Evolutionary conservation across 148 eudicot species (phyloP).

Genomic region (Rhododendron ferrugineum): DNA sequence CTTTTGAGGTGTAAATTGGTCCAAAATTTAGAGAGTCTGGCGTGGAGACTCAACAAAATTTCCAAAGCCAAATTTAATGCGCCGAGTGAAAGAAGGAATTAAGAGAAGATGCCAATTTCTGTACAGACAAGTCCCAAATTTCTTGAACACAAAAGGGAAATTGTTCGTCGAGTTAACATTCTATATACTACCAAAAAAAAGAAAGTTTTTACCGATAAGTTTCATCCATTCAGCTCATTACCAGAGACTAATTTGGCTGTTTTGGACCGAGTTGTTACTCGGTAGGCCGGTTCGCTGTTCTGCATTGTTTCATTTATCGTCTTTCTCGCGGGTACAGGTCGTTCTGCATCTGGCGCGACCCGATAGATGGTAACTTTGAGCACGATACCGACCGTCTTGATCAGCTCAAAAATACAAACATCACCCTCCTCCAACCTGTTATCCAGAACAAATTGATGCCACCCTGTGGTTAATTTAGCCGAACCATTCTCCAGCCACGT

Average conservation of each 20-base stretch:
- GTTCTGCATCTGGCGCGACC: neutral
- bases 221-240: conserved; percentile 7
- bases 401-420: conserved; percentile 37
- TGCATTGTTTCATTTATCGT: neutral
- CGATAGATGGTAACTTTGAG: conserved; percentile 20
- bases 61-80: too few species aligned
- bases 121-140: conserved; percentile 3
- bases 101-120: neutral
- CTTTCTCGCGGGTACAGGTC: neutral
- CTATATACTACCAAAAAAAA: neutral
- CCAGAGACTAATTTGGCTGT: neutral
- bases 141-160: neutral
- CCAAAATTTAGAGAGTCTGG: too few species aligned
- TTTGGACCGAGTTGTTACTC: neutral
- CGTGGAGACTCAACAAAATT: too few species aligned
- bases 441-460: conserved; percentile 33
- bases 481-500: neutral
- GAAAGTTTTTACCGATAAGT: neutral
- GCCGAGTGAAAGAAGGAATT: neutral
- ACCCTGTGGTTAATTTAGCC: conserved; percentile 25
- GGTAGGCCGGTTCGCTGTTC: neutral
- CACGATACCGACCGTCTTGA: conserved; percentile 11
- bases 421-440: conserved; percentile 33
- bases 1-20: too few species aligned
- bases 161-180: neutral